These are phyloP conservation scores for Aspergillus neoniger DNA, from an alignment of 2,329 filamentous ascomycete genomes.

Conservation along the genomic window DNA sequence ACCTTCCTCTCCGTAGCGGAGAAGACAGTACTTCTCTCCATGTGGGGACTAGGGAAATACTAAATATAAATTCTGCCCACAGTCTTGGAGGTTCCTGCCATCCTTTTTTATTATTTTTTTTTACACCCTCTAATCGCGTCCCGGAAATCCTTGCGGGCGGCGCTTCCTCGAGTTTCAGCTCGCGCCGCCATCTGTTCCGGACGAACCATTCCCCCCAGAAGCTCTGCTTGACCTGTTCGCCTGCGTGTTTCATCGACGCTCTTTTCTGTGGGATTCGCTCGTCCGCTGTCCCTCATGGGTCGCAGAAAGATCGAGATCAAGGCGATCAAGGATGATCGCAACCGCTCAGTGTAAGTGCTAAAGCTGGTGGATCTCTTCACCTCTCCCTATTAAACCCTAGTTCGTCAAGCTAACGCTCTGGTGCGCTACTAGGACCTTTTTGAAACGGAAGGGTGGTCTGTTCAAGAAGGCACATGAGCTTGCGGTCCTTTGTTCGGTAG, in stretches of 20 bases:
- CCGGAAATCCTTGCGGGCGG: constrained; percentile 11
- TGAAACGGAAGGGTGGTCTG: constrained; percentile 96
- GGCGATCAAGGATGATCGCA: constrained; percentile 97
- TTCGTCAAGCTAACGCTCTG: background rate
- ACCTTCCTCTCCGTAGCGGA: constrained; percentile 1
- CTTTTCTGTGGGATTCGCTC: constrained; percentile 17
- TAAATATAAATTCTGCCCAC: constrained; percentile 4
- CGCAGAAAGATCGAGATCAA: constrained; percentile 99
- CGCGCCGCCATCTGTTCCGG: constrained; percentile 14
- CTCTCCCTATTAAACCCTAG: constrained; percentile 1
- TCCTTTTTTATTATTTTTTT: background rate
- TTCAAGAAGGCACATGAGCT: constrained; percentile 99
- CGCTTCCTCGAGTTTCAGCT: constrained; percentile 15
- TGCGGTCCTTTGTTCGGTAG: constrained; percentile 95
- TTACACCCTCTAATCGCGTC: constrained; percentile 12
- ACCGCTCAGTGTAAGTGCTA: constrained; percentile 85
- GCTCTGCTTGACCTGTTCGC: background rate
- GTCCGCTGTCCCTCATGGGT: constrained; percentile 65
- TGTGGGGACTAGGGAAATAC: background rate
- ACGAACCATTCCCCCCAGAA: constrained; percentile 10
- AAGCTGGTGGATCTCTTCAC: background rate
- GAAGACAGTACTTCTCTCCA: background rate
- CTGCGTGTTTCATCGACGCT: constrained; percentile 14
- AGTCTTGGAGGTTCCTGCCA: constrained; percentile 1
- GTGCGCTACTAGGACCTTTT: constrained; percentile 70